Percentiles rank a stretch among this genome's conserved stretches.
Evolutionary conservation across 139 green algal species (phyloP).

Genomic region (Micromonas commoda): DNA sequence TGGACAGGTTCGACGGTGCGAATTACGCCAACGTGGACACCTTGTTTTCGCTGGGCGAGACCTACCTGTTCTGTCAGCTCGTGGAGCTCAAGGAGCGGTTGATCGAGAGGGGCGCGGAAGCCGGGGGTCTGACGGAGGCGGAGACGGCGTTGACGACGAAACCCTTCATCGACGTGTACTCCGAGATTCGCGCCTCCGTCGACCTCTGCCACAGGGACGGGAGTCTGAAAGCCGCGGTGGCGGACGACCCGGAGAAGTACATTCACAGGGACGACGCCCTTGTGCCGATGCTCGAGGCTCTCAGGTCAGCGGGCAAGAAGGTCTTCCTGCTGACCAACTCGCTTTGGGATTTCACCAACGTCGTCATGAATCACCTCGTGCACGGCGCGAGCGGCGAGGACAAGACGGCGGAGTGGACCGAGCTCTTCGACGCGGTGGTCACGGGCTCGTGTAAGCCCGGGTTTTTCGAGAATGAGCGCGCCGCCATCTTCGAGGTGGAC

Average conservation of each 20-base stretch:
- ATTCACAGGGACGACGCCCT: slow-evolving; percentile 50
- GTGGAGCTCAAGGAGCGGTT: slow-evolving; percentile 48
- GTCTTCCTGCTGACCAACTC: slow-evolving; percentile 91
- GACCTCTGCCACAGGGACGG: slow-evolving; percentile 95
- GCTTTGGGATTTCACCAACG: slow-evolving; percentile 94
- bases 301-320: slow-evolving; percentile 45
- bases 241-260: slow-evolving; percentile 78
- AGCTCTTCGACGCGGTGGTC: slow-evolving; percentile 85
- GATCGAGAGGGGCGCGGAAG: slow-evolving; percentile 3
- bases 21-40: slow-evolving; percentile 86
- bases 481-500: slow-evolving; percentile 62
- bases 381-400: slow-evolving; percentile 37
- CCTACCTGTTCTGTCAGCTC: slow-evolving; percentile 47
- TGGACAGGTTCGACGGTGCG: slow-evolving; percentile 58
- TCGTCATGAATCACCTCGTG: slow-evolving; percentile 96
- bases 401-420: slow-evolving; percentile 64
- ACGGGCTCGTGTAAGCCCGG: slow-evolving; percentile 56
- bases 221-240: slow-evolving; percentile 83
- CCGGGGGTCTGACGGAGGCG: not conserved
- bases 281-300: slow-evolving; percentile 59
- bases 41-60: slow-evolving; percentile 87
- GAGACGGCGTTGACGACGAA: not conserved
- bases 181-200: slow-evolving; percentile 84
- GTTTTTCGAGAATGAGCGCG: slow-evolving; percentile 60
- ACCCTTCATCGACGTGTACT: slow-evolving; percentile 46